Evolutionary conservation across 2,329 filamentous ascomycete genomes (phyloP), one percentile per base, ranked within the genome.

Genomic region (Septoria petroselini): DNA sequence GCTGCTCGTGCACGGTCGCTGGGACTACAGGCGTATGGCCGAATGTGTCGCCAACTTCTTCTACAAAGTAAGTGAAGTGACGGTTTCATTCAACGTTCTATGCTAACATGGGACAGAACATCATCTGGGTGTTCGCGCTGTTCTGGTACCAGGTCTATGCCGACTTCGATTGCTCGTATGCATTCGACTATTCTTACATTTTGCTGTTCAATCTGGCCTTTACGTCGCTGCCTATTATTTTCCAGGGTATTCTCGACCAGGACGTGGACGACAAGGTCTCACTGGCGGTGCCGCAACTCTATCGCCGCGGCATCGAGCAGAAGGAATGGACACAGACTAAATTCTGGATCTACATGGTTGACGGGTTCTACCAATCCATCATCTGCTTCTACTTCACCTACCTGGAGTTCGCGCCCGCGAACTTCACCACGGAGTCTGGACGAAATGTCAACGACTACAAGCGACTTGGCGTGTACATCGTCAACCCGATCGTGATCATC

Each of bases 11-110:
- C 91, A 96, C 66, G 91, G 91, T 51, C 82, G 91, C 51, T 96
- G 91, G 88, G 95, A 90, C n/a, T 98, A 98, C 73, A 82, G 91
- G 45, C 83, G 93, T 62, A 75, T 98, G 68, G 89, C 86, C 23
- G 93, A 98, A 74, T 88, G 85, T 39, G 96, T 94, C 64, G 89
- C 90, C 69, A 98, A 98, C 70, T 98, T 98, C 78, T 98, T 98
- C 77, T 98, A 97, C 82, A 98, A 98, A 75, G 81, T 82, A 67
- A 64, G 73, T 57, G 30, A 11, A 3, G 39, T 5, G 3, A 21
- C 31, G n/a, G n/a, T n/a, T n/a, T n/a, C n/a, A n/a, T 47, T 3
- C 5, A 18, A 29, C 14, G 35, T 27, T 18, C 30, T 15, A 11
- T 60, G 58, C 67, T 71, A 51, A 70, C 54, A 3, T 15, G 39